phyloP scores from a whole-genome alignment of 306 rosid species.

The Fragaria ananassa region DNA sequence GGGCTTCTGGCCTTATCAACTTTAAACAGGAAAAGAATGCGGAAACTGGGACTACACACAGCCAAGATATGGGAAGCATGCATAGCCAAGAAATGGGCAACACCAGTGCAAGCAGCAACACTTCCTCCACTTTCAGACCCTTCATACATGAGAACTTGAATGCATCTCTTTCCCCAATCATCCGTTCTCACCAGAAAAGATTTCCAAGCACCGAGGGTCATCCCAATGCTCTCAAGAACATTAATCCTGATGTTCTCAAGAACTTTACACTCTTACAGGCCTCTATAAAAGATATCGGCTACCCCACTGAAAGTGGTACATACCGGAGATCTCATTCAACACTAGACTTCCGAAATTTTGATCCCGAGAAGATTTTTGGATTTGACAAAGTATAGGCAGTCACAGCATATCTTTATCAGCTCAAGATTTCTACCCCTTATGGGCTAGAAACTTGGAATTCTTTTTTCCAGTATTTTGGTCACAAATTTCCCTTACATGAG shows the following conservation, averaged over 20 bases:
- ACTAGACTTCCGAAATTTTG: conserved; percentile 44
- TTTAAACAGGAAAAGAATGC: conserved; percentile 37
- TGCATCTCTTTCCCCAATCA: conserved; percentile 53
- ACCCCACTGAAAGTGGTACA: conserved; percentile 44
- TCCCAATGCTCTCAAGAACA: conserved; percentile 67
- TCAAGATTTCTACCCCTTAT: neutral
- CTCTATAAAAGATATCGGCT: conserved; percentile 50
- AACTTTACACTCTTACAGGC: conserved; percentile 53
- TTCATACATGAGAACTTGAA: conserved; percentile 23
- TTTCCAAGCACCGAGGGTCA: conserved; percentile 64
- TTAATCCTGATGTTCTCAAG: conserved; percentile 62
- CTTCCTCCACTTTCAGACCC: conserved; percentile 39
- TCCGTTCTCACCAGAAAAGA: conserved; percentile 32
- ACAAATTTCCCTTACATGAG: conserved; percentile 4
- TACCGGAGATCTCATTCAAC: conserved; percentile 52
- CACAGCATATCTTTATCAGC: neutral
- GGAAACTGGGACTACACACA: conserved; percentile 22
- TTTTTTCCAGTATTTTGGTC: conserved; percentile 4
- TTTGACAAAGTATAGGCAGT: conserved; percentile 25
- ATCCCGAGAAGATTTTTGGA: conserved; percentile 33
- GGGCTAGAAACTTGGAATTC: conserved; percentile 4
- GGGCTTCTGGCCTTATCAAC: neutral
- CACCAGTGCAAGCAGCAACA: conserved; percentile 41
- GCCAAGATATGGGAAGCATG: too few relatives aligned
- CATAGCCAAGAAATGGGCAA: conserved; percentile 28